These are phyloP conservation scores for Metarhizium robertsii DNA, from an alignment of 2,329 filamentous ascomycete genomes.

Conservation along the genomic window DNA sequence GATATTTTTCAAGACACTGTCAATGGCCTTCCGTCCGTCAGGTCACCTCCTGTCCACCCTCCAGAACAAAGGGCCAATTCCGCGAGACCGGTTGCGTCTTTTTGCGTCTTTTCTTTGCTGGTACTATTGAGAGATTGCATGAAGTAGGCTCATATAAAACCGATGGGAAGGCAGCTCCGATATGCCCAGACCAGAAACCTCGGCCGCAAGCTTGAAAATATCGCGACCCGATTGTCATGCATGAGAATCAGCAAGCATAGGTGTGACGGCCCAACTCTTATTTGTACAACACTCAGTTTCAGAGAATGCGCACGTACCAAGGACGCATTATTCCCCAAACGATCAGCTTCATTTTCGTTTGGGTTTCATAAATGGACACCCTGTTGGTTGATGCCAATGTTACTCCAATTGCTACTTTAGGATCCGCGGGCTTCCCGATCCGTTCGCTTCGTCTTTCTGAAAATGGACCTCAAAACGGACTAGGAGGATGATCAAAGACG, in stretches of 20 bases:
- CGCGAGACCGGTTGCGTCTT: background rate
- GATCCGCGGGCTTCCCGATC: slow-evolving; percentile 16
- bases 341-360: slow-evolving; percentile 1
- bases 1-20: background rate
- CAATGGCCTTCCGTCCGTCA: background rate
- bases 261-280: background rate
- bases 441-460: slow-evolving; percentile 32
- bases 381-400: background rate
- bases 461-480: background rate
- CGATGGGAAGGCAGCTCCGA: background rate
- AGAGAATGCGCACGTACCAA: slow-evolving; percentile 2
- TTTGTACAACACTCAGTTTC: slow-evolving; percentile 7
- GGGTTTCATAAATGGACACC: background rate
- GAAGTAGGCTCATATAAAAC: background rate
- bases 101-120: background rate
- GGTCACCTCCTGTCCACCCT: background rate
- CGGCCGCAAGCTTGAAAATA: background rate
- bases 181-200: background rate
- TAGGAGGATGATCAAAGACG: background rate
- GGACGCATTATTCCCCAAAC: background rate
- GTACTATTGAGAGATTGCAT: background rate
- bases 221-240: background rate
- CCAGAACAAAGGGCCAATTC: background rate
- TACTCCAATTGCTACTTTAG: slow-evolving; percentile 1
- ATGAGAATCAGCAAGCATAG: background rate